Conservation (phyloP, 1,284 basidiomycete species). For the Sutorius eximius region DNA sequence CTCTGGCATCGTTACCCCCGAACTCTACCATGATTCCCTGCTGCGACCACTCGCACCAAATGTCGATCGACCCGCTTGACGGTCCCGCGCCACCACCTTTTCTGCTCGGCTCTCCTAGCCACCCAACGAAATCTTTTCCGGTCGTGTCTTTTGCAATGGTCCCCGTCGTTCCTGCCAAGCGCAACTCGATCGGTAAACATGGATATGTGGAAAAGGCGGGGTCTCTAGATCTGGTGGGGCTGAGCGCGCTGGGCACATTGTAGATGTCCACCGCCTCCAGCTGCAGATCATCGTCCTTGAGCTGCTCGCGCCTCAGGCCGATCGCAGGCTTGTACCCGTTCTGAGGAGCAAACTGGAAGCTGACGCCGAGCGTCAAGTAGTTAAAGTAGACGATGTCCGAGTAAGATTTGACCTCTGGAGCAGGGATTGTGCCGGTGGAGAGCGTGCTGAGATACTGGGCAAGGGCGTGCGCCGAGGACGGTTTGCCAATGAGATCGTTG, state of each 20-base stretch:
- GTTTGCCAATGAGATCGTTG: constrained; percentile 44
- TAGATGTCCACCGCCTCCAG: constrained; percentile 82
- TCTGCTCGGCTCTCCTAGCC: constrained; percentile 78
- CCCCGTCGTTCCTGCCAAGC: constrained; percentile 43
- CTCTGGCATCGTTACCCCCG: constrained; percentile 70
- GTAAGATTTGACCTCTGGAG: constrained; percentile 75
- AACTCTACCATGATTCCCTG: constrained; percentile 83
- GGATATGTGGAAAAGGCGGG: constrained; percentile 57
- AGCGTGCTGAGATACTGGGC: constrained; percentile 45
- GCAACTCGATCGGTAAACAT: constrained; percentile 46
- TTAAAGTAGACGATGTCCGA: constrained; percentile 84
- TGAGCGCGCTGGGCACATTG: constrained; percentile 48
- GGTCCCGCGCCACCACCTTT: constrained; percentile 86
- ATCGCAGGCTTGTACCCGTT: constrained; percentile 59
- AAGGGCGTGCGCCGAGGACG: constrained; percentile 47
- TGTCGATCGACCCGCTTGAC: constrained; percentile 79
- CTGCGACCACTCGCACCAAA: constrained; percentile 89
- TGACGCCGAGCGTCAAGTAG: constrained; percentile 76
- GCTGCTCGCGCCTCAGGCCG: constrained; percentile 45
- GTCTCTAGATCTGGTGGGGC: constrained; percentile 41
- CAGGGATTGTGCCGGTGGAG: constrained; percentile 24
- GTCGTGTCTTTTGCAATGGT: constrained; percentile 51
- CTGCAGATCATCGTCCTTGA: constrained; percentile 49
- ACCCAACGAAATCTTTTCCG: constrained; percentile 73
- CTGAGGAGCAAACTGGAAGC: constrained; percentile 66